Evolutionary conservation across 495 filamentous ascomycete genomes (phyloP).

Genomic region (Trichoderma parareesei): DNA sequence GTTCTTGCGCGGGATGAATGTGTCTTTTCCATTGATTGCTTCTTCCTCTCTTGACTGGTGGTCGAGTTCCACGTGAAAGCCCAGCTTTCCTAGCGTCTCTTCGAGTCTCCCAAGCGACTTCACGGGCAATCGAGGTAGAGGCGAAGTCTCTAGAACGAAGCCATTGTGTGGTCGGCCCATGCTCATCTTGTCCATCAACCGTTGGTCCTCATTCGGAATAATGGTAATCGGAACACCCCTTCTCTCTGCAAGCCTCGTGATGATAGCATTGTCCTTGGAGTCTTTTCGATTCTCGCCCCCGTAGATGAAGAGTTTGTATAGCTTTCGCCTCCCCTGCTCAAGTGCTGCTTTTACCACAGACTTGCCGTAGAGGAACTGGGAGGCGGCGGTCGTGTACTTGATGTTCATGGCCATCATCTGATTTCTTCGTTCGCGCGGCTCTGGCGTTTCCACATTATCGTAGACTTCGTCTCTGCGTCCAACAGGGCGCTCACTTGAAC

Average conservation of each 20-base stretch:
- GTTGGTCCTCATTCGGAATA: slow-evolving; percentile 42
- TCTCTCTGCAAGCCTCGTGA: slow-evolving; percentile 53
- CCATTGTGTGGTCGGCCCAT: slow-evolving; percentile 83
- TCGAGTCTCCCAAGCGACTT: slow-evolving; percentile 44
- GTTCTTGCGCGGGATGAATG: slow-evolving; percentile 31
- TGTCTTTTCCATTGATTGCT: slow-evolving; percentile 53
- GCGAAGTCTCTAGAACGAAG: slow-evolving; percentile 79
- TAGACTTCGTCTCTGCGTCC: neutral
- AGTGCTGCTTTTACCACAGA: slow-evolving; percentile 78
- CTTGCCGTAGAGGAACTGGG: slow-evolving; percentile 83
- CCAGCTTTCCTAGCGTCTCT: slow-evolving; percentile 25
- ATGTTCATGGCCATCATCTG: slow-evolving; percentile 29
- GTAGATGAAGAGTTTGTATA: slow-evolving; percentile 82
- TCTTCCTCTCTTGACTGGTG: slow-evolving; percentile 68
- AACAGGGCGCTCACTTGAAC: neutral
- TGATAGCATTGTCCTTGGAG: slow-evolving; percentile 26
- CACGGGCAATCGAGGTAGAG: slow-evolving; percentile 67
- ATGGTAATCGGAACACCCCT: slow-evolving; percentile 46
- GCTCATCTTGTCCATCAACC: slow-evolving; percentile 75
- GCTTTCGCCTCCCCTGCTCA: slow-evolving; percentile 52
- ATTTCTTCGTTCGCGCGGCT: slow-evolving; percentile 1
- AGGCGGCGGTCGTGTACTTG: slow-evolving; percentile 75
- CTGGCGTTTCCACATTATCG: neutral
- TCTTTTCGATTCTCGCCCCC: slow-evolving; percentile 42
- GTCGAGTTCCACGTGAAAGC: slow-evolving; percentile 51